Conservation (phyloP, 2,329 filamentous ascomycete species). For the Elsinoe necatrix region DNA sequence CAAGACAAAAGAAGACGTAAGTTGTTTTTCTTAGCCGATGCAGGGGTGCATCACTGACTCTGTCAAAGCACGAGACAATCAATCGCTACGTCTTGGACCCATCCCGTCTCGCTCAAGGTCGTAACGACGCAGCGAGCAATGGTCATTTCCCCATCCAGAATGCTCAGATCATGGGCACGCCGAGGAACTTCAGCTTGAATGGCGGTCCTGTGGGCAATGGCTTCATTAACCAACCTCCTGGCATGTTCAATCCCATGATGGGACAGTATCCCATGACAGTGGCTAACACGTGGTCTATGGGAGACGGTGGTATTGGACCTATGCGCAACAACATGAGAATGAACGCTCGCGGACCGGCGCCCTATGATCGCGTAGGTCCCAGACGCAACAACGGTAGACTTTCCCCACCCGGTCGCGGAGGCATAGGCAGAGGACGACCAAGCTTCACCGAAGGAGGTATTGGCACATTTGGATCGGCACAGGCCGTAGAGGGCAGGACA, state of each 20-base stretch:
- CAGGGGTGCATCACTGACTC: no score
- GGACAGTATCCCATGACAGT: slow-evolving; percentile 21
- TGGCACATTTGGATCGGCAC: slow-evolving; percentile 68
- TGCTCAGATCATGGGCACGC: slow-evolving; percentile 60
- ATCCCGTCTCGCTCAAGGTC: slow-evolving; percentile 84
- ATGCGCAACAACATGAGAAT: slow-evolving; percentile 29
- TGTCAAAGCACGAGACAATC: slow-evolving; percentile 68
- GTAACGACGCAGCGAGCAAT: slow-evolving; percentile 90
- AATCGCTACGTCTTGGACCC: slow-evolving; percentile 94
- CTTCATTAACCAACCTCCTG: slow-evolving; percentile 14
- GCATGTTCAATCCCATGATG: slow-evolving; percentile 18
- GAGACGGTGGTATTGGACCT: slow-evolving; percentile 33
- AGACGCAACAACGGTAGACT: slow-evolving; percentile 43
- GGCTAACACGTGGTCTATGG: slow-evolving; percentile 18
- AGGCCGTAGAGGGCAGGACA: slow-evolving; percentile 85
- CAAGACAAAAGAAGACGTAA: slow-evolving; percentile 71
- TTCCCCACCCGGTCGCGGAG: slow-evolving; percentile 44
- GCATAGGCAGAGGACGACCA: slow-evolving; percentile 50
- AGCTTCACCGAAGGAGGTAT: slow-evolving; percentile 68
- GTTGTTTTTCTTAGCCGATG: no score
- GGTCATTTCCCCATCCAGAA: slow-evolving; percentile 83
- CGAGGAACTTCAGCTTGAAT: slow-evolving; percentile 82
- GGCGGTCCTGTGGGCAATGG: slow-evolving; percentile 20
- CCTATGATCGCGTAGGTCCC: slow-evolving; percentile 44
- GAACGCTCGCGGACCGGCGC: slow-evolving; percentile 20